Conservation (phyloP, 1,139 yeast genomes). For the Taiozyma onychis region DNA sequence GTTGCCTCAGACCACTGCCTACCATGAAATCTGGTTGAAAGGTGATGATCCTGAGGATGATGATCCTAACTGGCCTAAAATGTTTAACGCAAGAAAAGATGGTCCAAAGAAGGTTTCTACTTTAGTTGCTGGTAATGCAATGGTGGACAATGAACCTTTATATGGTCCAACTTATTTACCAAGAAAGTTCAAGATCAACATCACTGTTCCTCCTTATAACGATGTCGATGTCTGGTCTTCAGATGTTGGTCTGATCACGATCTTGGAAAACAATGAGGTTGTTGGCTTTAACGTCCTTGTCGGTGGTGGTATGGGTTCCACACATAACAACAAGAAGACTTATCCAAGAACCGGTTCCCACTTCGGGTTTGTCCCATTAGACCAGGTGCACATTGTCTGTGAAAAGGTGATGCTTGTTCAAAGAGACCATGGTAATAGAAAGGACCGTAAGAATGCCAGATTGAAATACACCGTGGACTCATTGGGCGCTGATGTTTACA, state of each 20-base stretch:
- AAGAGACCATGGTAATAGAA: conserved; percentile 93
- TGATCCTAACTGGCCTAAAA: conserved; percentile 56
- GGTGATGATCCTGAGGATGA: conserved; percentile 76
- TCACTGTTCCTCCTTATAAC: conserved; percentile 93
- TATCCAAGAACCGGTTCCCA: conserved; percentile 92
- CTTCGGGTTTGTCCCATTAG: conserved; percentile 70
- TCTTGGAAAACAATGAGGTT: conserved; percentile 55
- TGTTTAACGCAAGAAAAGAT: conserved; percentile 67
- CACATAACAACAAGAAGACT: conserved; percentile 94
- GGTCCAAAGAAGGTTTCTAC: conserved; percentile 80
- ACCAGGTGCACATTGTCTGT: conserved; percentile 70
- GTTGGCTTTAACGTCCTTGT: conserved; percentile 82
- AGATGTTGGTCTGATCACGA: conserved; percentile 90
- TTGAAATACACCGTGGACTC: conserved; percentile 95
- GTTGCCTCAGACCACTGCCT: conserved; percentile 89
- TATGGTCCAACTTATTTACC: conserved; percentile 89
- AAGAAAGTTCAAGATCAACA: conserved; percentile 91
- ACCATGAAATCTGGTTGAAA: conserved; percentile 94
- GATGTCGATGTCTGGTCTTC: conserved; percentile 97
- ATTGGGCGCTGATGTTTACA: conserved; percentile 79
- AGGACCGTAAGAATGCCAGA: conserved; percentile 96
- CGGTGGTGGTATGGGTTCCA: conserved; percentile 99
- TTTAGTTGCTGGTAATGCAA: conserved; percentile 82
- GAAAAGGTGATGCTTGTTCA: conserved; percentile 93
- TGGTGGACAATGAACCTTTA: conserved; percentile 80